Evolutionary conservation across 1,284 basidiomycete genomes (phyloP), one percentile per base, ranked within the genome.

Genomic region (Melampsora larici-populina): DNA sequence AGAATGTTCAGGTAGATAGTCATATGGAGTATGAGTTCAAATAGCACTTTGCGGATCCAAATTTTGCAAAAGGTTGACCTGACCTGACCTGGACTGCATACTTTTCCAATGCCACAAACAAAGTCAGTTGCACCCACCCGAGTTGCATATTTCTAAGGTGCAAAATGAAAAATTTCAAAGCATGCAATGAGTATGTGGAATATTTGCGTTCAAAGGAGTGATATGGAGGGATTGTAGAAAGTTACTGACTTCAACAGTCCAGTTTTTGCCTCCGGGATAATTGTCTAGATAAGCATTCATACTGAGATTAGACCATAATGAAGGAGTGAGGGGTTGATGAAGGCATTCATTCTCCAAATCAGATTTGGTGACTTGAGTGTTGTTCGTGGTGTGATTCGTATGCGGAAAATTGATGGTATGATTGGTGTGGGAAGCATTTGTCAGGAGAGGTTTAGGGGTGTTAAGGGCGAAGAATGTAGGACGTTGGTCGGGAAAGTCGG

Each of bases 221-320:
- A 26, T 26, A 26, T n/a, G 11, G 2, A 60, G 21, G 55, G 55
- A 8, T 60, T 60, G 13, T 24, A 26, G 8, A 40, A 58, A 40
- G 63, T 11, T 29, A 63, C 68, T 65, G 11, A 78, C 75, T 60
- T 78, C 75, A 2, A 78, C 46, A 46, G 29, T 70, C 49, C 68
- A 78, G 24, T 49, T 21, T 43, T 55, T 70, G 5, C 76, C 76
- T 36, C 51, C 48, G 4, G 69, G 63, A 49, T 78, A 78, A n/a
- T 58, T 67, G n/a, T 78, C 76, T 18, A 78, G 63, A 62, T 71
- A 78, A 13, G 43, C 21, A 26, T 78, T 71, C 76, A 78, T 78
- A 58, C 29, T 33, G 15, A 78, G 48, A 55, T 66, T 29, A 40
- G 46, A 48, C 76, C 76, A 78, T 17, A 78, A 29, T 29, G 2